Evolutionary conservation across 208 protist genomes (phyloP), one percentile per base, ranked within the genome.

Genomic region (Angomonas deanei): DNA sequence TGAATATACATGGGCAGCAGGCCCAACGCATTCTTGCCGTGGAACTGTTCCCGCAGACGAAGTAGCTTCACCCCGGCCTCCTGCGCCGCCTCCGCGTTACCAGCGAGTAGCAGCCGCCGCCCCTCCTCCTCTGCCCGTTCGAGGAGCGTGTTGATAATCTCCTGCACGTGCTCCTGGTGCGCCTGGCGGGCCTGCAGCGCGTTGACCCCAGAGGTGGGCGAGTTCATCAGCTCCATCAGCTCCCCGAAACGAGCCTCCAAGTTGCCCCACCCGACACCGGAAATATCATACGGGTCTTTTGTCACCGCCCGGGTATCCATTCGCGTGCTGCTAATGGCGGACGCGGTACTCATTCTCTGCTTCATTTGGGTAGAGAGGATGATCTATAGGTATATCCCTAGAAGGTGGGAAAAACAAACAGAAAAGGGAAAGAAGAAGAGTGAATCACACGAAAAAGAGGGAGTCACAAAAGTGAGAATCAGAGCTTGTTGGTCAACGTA

Each of bases 1-100:
- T 96, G 90, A 49, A 96, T 76, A 61, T 96, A 93, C 15, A 80
- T 68, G 0, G 86, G 84, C 1, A 96, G 70, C 10, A 96, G 84
- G 47, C 87, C 69, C 15, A 92, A 28, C 58, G 76, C 68, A 46
- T 83, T 81, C 23, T 71, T 70, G 26, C 82, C 81, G 68, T 87
- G 89, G 55, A 92, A 96, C 21, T 61, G 42, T 49, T 93, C 90
- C 15, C 87, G 82, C 47, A 96, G 66, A 10, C 73, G 78, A 38
- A 96, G 62, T 58, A 86, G 73, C 65, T 91, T 86, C 30, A 92
- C 76, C 4, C 90, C 90, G 10, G 78, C 78, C 65, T 86, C 84
- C 47, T 85, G 80, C n/a, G 90, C 90, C 8, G 71, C 82, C 36
- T 80, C 78, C 3, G 72, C 80, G 61, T 92, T 78, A 3, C 90